Conservation (phyloP, 2,329 filamentous ascomycete species). For the Truncatella angustata region DNA sequence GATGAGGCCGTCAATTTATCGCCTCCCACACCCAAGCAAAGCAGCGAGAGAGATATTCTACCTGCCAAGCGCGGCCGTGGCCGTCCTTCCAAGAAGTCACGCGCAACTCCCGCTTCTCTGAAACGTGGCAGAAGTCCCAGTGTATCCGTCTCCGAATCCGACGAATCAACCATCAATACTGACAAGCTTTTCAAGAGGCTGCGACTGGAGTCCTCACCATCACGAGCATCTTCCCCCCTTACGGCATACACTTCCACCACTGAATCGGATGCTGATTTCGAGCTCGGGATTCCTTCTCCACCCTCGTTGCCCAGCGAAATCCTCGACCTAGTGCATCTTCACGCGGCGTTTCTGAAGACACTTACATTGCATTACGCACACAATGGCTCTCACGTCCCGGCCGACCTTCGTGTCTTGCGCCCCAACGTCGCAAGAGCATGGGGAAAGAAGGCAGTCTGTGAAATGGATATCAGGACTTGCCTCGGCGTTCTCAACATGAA, state of each 20-base stretch:
- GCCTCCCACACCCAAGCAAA: conserved; percentile 11
- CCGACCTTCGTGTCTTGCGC: conserved; percentile 60
- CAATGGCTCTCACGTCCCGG: conserved; percentile 60
- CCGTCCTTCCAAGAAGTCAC: conserved; percentile 26
- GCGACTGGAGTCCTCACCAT: conserved; percentile 36
- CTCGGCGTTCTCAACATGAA: conserved; percentile 59
- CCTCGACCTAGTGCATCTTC: conserved; percentile 60
- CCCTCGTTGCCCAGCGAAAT: conserved; percentile 49
- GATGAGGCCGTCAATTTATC: conserved; percentile 22
- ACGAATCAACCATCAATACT: conserved; percentile 28
- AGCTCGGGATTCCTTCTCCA: conserved; percentile 18
- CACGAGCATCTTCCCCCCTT: conserved; percentile 28
- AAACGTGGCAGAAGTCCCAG: conserved; percentile 30
- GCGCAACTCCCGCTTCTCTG: conserved; percentile 20
- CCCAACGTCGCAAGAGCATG: conserved; percentile 66
- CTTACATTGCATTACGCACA: conserved; percentile 69
- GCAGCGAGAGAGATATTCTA: conserved; percentile 9
- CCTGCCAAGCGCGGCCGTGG: conserved; percentile 25
- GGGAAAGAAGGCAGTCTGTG: conserved; percentile 67
- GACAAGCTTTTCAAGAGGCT: conserved; percentile 39
- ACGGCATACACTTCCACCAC: conserved; percentile 38
- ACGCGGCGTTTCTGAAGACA: conserved; percentile 66
- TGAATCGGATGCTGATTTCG: conserved; percentile 32
- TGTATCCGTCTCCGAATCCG: conserved; percentile 30
- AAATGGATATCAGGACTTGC: conserved; percentile 64